These are phyloP conservation scores for Metschnikowia baotianmanensis DNA, from an alignment of 805 yeast genomes.

Conservation along the genomic window DNA sequence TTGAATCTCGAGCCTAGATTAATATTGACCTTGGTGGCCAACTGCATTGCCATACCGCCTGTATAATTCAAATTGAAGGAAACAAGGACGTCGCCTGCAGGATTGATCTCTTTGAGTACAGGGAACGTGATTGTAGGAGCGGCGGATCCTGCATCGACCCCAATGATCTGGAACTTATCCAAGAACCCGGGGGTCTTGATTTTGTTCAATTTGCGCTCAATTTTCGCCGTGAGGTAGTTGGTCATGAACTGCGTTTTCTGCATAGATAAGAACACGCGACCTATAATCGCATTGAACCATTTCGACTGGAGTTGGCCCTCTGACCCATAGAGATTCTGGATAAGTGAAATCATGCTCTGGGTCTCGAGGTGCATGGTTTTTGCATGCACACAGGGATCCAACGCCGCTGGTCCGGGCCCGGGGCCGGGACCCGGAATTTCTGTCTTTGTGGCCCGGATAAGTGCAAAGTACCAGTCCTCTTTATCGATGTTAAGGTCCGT, in stretches of 20 bases:
- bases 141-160: constrained; percentile 71
- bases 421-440: constrained; percentile 17
- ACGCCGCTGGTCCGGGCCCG: too few relatives aligned
- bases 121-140: constrained; percentile 83
- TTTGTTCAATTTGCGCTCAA: constrained; percentile 71
- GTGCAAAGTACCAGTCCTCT: constrained; percentile 90
- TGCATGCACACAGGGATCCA: constrained; percentile 61
- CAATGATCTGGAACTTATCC: constrained; percentile 73
- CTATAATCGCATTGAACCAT: constrained; percentile 88
- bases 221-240: constrained; percentile 51
- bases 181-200: constrained; percentile 85
- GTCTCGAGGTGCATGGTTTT: constrained; percentile 71
- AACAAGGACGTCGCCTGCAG: constrained; percentile 73
- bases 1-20: constrained; percentile 74
- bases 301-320: constrained; percentile 80
- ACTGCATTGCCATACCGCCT: constrained; percentile 76
- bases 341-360: constrained; percentile 65
- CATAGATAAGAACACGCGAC: constrained; percentile 74
- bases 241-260: constrained; percentile 71
- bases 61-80: constrained; percentile 62
- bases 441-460: constrained; percentile 71
- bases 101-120: constrained; percentile 60
- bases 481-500: constrained; percentile 77
- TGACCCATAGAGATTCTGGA: constrained; percentile 74
- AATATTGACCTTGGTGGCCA: constrained; percentile 76